A percentile compares a stretch with the other conserved stretches of the same genome.
Evolutionary conservation across 2,329 filamentous ascomycete genomes (phyloP).

Genomic region (Periglandula ipomoeae): DNA sequence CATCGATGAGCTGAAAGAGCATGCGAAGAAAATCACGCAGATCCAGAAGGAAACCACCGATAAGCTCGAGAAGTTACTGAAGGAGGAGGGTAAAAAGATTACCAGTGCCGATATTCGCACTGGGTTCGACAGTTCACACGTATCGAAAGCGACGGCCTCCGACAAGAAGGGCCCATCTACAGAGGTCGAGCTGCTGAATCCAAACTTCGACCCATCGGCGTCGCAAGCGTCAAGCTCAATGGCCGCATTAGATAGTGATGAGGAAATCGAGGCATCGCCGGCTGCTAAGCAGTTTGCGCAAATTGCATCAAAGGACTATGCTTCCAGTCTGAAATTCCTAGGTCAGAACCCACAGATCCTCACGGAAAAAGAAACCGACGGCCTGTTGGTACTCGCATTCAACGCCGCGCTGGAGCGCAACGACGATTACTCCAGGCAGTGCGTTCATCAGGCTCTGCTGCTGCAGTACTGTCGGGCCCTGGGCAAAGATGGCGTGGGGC

Average conservation of each 20-base stretch:
- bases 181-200: conserved; percentile 69
- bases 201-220: conserved; percentile 30
- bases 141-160: conserved; percentile 50
- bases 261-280: conserved; percentile 65
- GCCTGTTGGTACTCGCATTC: conserved; percentile 83
- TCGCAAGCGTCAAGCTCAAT: conserved; percentile 8
- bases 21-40: conserved; percentile 67
- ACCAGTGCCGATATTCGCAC: conserved; percentile 84
- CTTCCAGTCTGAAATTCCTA: conserved; percentile 65
- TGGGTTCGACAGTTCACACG: conserved; percentile 81
- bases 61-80: conserved; percentile 75
- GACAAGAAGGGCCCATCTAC: conserved; percentile 39
- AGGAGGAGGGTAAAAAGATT: conserved; percentile 79
- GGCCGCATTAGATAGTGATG: conserved; percentile 52
- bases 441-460: conserved; percentile 85
- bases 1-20: conserved; percentile 65
- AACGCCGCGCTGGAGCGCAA: conserved; percentile 72
- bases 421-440: conserved; percentile 70
- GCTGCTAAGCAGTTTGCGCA: conserved; percentile 73
- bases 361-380: conserved; percentile 80
- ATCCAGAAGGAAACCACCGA: conserved; percentile 66
- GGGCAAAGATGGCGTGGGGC: conserved; percentile 73
- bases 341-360: conserved; percentile 69
- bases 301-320: conserved; percentile 69
- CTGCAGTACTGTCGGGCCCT: conserved; percentile 91